Percentiles rank a stretch among this genome's conserved stretches.
These are phyloP conservation scores for Candida qinlingensis DNA, from an alignment of 805 yeast species.

Conservation along the genomic window DNA sequence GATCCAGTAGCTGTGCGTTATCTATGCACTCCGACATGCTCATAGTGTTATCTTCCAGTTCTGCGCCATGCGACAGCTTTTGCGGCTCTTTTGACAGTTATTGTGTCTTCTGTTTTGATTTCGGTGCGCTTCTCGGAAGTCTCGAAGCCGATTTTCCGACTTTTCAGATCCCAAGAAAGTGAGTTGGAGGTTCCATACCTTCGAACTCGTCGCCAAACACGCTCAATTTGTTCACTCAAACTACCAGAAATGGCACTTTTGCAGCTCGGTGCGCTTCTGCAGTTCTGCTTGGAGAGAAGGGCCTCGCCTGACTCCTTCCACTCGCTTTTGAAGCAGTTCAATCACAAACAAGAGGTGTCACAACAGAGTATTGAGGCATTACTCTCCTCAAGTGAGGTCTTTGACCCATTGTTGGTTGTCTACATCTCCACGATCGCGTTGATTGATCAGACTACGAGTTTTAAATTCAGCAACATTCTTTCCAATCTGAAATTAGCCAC, in stretches of 20 bases:
- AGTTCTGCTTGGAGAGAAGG: conserved; percentile 14
- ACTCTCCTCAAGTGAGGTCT: conserved; percentile 1
- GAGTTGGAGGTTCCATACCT: too few relatives aligned
- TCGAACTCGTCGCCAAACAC: too few relatives aligned
- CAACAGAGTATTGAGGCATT: conserved; percentile 10
- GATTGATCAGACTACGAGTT: conserved; percentile 5
- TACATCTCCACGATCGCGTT: conserved; percentile 11
- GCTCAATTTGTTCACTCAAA: not conserved
- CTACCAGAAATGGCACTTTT: not conserved
- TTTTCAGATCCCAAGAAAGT: too few relatives aligned
- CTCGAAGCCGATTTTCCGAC: too few relatives aligned
- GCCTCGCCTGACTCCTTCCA: conserved; percentile 14
- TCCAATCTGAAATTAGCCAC: conserved; percentile 8
- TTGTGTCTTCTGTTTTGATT: too few relatives aligned
- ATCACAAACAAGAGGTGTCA: conserved; percentile 17
- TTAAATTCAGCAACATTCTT: conserved; percentile 14
- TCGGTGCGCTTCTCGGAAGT: too few relatives aligned
- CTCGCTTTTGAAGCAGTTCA: conserved; percentile 19
- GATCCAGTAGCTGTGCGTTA: too few relatives aligned
- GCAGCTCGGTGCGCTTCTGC: conserved; percentile 10
- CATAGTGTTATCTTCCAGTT: too few relatives aligned
- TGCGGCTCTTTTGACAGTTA: too few relatives aligned
- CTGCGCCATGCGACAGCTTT: too few relatives aligned
- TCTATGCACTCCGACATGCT: too few relatives aligned
- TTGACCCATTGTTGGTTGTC: conserved; percentile 20